Evolutionary conservation across 805 yeast species (phyloP).

Genomic region (Zygosaccharomyces bisporus): DNA sequence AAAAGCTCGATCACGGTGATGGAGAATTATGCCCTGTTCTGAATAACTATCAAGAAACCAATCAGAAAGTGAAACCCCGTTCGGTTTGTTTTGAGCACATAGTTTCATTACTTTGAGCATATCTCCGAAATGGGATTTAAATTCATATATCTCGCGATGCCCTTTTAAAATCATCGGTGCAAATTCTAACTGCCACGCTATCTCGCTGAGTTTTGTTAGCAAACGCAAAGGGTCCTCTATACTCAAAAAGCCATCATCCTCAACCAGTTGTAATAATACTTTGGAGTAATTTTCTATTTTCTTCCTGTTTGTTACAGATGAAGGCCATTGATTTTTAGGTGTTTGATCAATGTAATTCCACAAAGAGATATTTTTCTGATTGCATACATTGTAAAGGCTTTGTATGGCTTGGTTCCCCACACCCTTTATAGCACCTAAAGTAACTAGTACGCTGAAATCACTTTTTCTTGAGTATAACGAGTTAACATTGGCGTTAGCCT

Average conservation of each 20-base stretch:
- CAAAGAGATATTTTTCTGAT: constrained; percentile 16
- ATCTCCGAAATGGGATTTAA: constrained; percentile 34
- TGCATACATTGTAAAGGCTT: constrained; percentile 19
- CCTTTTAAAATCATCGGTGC: constrained; percentile 18
- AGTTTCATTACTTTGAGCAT: constrained; percentile 38
- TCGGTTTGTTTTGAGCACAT: constrained; percentile 27
- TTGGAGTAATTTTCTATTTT: constrained; percentile 31
- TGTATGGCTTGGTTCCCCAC: constrained; percentile 26
- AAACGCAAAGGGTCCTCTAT: constrained; percentile 37
- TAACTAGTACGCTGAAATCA: constrained; percentile 29
- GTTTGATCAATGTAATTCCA: constrained; percentile 26
- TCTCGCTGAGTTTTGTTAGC: constrained; percentile 33
- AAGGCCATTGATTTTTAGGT: constrained; percentile 18
- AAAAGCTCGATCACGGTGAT: constrained; percentile 5
- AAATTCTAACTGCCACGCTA: constrained; percentile 38
- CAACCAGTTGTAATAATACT: constrained; percentile 19
- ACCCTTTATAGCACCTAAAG: constrained; percentile 27
- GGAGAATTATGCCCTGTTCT: constrained; percentile 23
- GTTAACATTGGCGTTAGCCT: constrained; percentile 2
- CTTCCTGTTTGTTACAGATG: constrained; percentile 21
- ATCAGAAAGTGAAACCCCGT: constrained; percentile 24
- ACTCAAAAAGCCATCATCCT: constrained; percentile 3
- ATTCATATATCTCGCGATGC: constrained; percentile 26
- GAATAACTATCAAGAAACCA: constrained; percentile 36
- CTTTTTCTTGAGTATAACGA: constrained; percentile 15